phyloP scores from a whole-genome alignment of 768 basidiomycete species.

The Jaapia argillacea region DNA sequence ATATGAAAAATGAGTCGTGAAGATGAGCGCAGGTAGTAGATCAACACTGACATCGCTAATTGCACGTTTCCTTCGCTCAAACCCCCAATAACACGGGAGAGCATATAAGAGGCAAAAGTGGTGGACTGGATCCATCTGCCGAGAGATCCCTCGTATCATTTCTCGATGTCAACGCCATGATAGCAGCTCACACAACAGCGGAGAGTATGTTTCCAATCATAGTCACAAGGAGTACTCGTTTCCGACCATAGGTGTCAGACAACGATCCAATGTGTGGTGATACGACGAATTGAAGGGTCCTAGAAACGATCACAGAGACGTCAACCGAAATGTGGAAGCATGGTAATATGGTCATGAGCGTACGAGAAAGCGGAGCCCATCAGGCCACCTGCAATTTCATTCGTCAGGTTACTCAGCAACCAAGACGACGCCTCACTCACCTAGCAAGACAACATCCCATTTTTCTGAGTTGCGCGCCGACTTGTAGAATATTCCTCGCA shows the following conservation, averaged over 20 bases:
- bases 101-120: constrained; percentile 80
- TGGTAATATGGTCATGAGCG: no score
- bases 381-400: constrained; percentile 47
- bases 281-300: constrained; percentile 75
- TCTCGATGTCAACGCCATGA: background rate
- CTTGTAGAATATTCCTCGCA: constrained; percentile 59
- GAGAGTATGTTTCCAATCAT: constrained; percentile 94
- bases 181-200: constrained; percentile 59
- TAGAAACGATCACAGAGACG: constrained; percentile 16
- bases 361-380: constrained; percentile 95
- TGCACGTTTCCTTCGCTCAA: constrained; percentile 97
- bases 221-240: constrained; percentile 67
- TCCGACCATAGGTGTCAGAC: constrained; percentile 87
- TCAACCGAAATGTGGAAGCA: constrained; percentile 20
- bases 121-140: constrained; percentile 84
- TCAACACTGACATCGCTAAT: constrained; percentile 76
- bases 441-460: constrained; percentile 95
- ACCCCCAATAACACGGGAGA: constrained; percentile 87
- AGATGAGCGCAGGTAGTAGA: background rate
- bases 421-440: constrained; percentile 23
- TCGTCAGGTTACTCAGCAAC: constrained; percentile 1
- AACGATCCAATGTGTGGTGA: constrained; percentile 76
- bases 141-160: constrained; percentile 6
- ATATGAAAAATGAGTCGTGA: constrained; percentile 1
- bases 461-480: constrained; percentile 51